Base-by-base conservation (phyloP, 306 rosid genomes). In the Amphicarpaea edgeworthii region DNA sequence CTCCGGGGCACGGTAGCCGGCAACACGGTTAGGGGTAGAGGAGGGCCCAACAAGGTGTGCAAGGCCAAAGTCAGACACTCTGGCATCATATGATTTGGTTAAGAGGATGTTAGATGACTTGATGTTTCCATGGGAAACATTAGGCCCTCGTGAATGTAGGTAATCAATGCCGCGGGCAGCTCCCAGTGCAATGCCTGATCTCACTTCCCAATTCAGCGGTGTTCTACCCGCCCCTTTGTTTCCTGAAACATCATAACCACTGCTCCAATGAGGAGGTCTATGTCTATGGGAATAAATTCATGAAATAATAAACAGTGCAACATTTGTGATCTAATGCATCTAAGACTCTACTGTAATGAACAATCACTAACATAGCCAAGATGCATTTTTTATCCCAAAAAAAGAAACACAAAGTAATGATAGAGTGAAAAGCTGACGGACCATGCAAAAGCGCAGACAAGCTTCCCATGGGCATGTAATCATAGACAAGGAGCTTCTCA, bases 391-490 rank as follows among this genome's bases (percentile, higher is more conserved):
- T 2, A 24, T 28, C 37, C 68, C 34, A 32, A 38, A 42, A 63
- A 75, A 30, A 68, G 60, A 72, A 73, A 38, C 20, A 37, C 59
- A 66, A 73, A 58, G 20, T 15, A 59, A 59, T 75, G 47, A 43
- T 64, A 12, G 67, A 57, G 63, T 57, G 63, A 57, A 57, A 57
- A 55, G 8, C 34, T 11, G 38, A 26, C 85, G 62, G 32, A 89
- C 93, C 93, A 83, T 89, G 93, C 66, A 89, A 82, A 75, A 89
- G 93, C 15, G 93, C 89, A 83, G 91, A 89, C 61, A 89, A 84
- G 80, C 91, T 87, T 74, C 93, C 93, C 84, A 85, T 81, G 21
- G 93, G 62, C 88, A 89, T 85, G 82, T 89, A 89, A 79, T 89
- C 93, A 74, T 85, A 63, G 14, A 89, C 89, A 76, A 89, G 86